Conservation (phyloP, 805 yeast species). For the Lipomyces yamanashiensis region DNA sequence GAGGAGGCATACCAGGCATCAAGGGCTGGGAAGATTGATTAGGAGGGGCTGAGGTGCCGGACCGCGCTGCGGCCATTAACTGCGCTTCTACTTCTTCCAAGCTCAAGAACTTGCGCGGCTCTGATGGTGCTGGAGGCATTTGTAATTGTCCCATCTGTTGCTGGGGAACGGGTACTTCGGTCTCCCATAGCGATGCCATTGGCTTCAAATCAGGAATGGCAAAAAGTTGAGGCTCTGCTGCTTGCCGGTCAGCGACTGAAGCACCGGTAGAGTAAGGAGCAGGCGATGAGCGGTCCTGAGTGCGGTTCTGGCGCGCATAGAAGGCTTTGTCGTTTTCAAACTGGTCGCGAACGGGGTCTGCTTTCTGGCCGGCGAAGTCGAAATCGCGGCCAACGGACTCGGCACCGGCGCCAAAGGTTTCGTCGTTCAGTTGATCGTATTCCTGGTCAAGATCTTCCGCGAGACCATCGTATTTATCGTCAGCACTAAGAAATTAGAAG, state of each 20-base stretch:
- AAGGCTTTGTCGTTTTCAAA: conserved; percentile 40
- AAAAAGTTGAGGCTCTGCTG: conserved; percentile 12
- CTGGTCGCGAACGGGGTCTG: conserved; percentile 41
- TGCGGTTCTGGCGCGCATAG: conserved; percentile 41
- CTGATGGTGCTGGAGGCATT: conserved; percentile 27
- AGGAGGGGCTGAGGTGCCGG: conserved; percentile 35
- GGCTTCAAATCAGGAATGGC: conserved; percentile 56
- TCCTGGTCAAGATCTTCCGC: conserved; percentile 67
- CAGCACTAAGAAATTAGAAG: conserved; percentile 42
- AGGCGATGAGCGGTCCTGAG: not conserved
- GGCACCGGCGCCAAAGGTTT: conserved; percentile 67
- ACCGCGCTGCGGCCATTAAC: conserved; percentile 49
- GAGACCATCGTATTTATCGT: conserved; percentile 80
- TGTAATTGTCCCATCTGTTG: not conserved
- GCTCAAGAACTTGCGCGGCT: conserved; percentile 59
- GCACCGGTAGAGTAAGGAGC: conserved; percentile 50
- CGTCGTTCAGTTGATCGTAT: conserved; percentile 80
- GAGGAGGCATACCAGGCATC: conserved; percentile 2
- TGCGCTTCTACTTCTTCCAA: conserved; percentile 87
- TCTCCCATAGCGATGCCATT: conserved; percentile 72
- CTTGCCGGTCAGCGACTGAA: conserved; percentile 43
- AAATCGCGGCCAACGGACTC: conserved; percentile 64
- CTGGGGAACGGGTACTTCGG: conserved; percentile 31
- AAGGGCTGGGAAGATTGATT: conserved; percentile 22
- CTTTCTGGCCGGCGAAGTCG: conserved; percentile 57